These are phyloP conservation scores for Aspergillus nidulans DNA, from an alignment of 495 filamentous ascomycete species.

Conservation along the genomic window DNA sequence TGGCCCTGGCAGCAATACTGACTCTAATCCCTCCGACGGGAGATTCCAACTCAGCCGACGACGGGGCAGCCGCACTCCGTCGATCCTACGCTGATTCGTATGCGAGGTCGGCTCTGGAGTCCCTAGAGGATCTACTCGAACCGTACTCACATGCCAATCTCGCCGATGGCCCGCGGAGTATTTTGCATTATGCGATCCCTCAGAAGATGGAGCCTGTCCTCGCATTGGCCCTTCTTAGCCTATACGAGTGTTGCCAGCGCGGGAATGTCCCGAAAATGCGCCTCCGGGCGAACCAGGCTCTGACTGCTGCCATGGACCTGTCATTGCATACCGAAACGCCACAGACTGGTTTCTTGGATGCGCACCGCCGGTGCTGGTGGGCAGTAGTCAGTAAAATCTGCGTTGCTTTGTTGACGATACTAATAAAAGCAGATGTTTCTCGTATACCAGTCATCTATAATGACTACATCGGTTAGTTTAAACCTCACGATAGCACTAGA, in stretches of 20 bases:
- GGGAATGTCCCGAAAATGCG: conserved; percentile 48
- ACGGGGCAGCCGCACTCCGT: conserved; percentile 31
- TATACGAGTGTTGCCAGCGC: conserved; percentile 52
- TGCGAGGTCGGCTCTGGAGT: conserved; percentile 43
- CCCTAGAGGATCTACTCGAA: conserved; percentile 46
- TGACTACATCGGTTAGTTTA: not conserved
- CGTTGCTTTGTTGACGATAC: not conserved
- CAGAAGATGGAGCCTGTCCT: conserved; percentile 43
- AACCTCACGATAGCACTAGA: not conserved
- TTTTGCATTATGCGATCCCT: conserved; percentile 42
- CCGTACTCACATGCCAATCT: not conserved
- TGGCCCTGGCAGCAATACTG: conserved; percentile 47
- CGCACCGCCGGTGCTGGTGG: conserved; percentile 44
- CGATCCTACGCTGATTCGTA: conserved; percentile 46
- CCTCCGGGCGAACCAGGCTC: conserved; percentile 40
- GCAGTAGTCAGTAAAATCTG: conserved; percentile 32
- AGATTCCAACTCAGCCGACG: conserved; percentile 27
- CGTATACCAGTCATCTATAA: conserved; percentile 41
- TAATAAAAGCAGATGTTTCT: conserved; percentile 29
- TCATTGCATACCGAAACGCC: conserved; percentile 30
- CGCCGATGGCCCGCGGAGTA: conserved; percentile 26
- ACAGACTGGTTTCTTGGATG: conserved; percentile 30
- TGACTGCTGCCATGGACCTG: conserved; percentile 40
- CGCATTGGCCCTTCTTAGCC: conserved; percentile 43
- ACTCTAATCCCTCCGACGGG: conserved; percentile 43